Percentiles rank a stretch among this genome's conserved stretches.
Conservation (phyloP, 2,329 filamentous ascomycete species). For the Berkeleyomyces rouxiae region DNA sequence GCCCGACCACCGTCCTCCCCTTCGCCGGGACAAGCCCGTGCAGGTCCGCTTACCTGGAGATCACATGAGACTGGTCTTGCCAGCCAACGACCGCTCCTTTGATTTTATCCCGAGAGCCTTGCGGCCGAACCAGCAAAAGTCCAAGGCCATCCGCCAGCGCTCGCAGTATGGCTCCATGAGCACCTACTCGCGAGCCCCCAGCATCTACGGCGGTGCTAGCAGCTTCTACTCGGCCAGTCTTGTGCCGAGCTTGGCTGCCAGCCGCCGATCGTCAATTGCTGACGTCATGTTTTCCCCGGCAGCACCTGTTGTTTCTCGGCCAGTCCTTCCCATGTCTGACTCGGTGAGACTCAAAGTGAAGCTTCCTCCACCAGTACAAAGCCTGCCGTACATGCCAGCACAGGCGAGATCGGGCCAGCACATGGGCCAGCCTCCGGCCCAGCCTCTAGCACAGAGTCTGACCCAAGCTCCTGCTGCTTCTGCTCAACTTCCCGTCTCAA, state of each 20-base stretch:
- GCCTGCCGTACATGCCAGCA: neutral
- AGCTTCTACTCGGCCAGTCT: conserved; percentile 76
- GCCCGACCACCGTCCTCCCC: conserved; percentile 81
- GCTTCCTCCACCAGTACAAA: conserved; percentile 45
- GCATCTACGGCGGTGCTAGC: conserved; percentile 53
- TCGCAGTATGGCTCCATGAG: conserved; percentile 53
- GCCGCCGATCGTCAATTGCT: conserved; percentile 65
- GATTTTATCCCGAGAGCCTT: conserved; percentile 93
- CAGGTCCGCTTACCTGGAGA: conserved; percentile 75
- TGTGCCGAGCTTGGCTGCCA: conserved; percentile 72
- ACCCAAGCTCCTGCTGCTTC: neutral
- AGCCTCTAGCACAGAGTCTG: neutral
- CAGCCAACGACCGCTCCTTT: conserved; percentile 77
- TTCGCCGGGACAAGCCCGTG: conserved; percentile 91
- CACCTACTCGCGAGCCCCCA: conserved; percentile 62
- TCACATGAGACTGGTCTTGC: conserved; percentile 75
- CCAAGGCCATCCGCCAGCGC: conserved; percentile 47
- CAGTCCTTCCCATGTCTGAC: conserved; percentile 41
- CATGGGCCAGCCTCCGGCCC: neutral
- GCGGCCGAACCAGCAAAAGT: conserved; percentile 76
- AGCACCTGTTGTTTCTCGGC: conserved; percentile 58
- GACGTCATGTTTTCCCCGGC: conserved; percentile 60
- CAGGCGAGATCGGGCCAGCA: neutral
- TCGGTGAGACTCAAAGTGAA: conserved; percentile 58
- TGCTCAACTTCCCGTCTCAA: neutral